Evolutionary conservation across 768 basidiomycete species (phyloP), one percentile per base, ranked within the genome.

Genomic region (Myochromella boudieri): DNA sequence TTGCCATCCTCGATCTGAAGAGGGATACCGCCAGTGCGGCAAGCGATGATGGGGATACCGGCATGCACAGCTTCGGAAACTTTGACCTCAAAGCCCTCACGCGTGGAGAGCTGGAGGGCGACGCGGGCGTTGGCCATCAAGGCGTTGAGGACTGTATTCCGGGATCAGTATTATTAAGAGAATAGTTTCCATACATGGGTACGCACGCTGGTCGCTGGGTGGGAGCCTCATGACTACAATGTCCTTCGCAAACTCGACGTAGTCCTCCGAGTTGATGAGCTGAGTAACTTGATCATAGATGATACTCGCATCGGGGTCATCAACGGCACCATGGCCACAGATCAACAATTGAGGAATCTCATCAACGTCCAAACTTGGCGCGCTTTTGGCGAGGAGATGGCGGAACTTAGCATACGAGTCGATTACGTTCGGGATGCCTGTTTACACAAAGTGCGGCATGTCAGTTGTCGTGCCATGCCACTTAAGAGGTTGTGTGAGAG

Each of bases 61-160:
- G 91, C 83, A 66, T 95, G 90, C 42, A 97, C 75, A n/a, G 90
- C 91, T 69, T 95, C 91, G 37, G 91, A 93, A 40, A 95, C 93
- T 67, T 97, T 97, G 68, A 97, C 91, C 62, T 97, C 95, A 69
- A 97, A 97, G 22, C 95, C 95, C 70, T 97, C 95, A 47, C 93
- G 86, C 36, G 88, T 86, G 42, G 91, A 93, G 36, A 97, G 82
- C 66, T 97, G 95, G 39, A 92, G 78, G 3, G 90, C 93, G 48
- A 95, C 85, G 71, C 89, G 85, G 36, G 90, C 79, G 55, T 94
- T 95, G 42, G 87, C 84, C 80, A 97, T 80, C 56, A 97, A 76
- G 7, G 87, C 85, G 55, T 95, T 93, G 49, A 97, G 76, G 41
- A 95, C 87, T 84, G 58, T 40, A 36, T 57, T 49, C 33, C 22